Base-by-base conservation (phyloP, 495 filamentous ascomycete genomes). In the Aspergillus cristatus region DNA sequence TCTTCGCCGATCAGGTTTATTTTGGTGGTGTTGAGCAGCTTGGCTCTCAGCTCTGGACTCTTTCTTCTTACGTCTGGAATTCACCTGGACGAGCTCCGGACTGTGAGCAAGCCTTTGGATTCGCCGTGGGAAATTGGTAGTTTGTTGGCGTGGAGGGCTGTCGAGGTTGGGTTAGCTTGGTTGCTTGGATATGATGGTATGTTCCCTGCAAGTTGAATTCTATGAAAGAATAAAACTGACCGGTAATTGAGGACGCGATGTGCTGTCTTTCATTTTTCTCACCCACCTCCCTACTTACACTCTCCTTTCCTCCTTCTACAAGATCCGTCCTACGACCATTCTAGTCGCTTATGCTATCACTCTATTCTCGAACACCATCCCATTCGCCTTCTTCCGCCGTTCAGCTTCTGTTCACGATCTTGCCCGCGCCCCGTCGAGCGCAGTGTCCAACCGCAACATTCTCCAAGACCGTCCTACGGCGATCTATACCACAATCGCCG, bases 291-390 rank as follows among this genome's bases (percentile, higher is more conserved):
- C 87, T 22, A 73, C 71, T 35, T 72, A 77, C 45, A 78, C 76
- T 42, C 78, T 95, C 32, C 64, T 88, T 24, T 65, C 63, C 17
- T 74, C 72, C 46, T 93, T 89, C 69, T 94, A 90, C 68, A 53
- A 60, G 12, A 65, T 88, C 37, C 69, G 74, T 5, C 64, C 72
- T 7, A 59, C 57, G 32, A 78, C 83, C 7, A 58, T 76, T 14
- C 46, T 73, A 28, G 53, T 67, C 13, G 73, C 73, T 18, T 72
- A 82, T 39, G 47, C 52, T 7, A 79, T 87, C 45, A 81, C 86
- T 38, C 54, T 82, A 32, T 45, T 79, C 45, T 72, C 84, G 6
- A 76, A 73, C 14, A 75, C 72, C 32, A 50, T 86, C 28, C 85
- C 88, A 4, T 84, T 90, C 55, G 59, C 68, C 30, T 70, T 86